Percentiles rank a stretch among this genome's conserved stretches.
Conservation (phyloP, 345 rosid species). For the Eucalyptus lansdowneana region DNA sequence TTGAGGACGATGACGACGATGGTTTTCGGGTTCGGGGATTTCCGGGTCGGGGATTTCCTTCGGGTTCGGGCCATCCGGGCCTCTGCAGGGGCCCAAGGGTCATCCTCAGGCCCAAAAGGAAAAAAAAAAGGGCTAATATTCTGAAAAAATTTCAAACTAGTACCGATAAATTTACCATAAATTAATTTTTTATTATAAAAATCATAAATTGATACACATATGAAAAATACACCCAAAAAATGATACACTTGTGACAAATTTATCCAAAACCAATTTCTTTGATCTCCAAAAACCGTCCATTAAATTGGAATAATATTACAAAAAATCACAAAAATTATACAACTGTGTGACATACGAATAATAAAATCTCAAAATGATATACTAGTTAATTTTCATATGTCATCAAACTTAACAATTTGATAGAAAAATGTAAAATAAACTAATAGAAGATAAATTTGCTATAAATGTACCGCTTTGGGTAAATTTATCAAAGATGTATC, state of each 20-base stretch:
- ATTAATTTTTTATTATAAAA: too few relatives aligned
- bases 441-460: fast-evolving
- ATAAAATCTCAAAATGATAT: fast-evolving
- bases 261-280: fast-evolving
- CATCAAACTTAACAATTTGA: too few relatives aligned
- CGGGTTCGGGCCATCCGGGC: neutral
- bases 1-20: neutral
- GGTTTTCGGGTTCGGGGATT: neutral
- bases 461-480: fast-evolving
- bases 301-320: fast-evolving
- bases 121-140: too few relatives aligned
- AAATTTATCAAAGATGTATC: too few relatives aligned
- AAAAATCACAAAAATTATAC: too few relatives aligned
- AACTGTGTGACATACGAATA: fast-evolving
- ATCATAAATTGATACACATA: too few relatives aligned
- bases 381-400: fast-evolving
- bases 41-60: neutral
- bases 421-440: fast-evolving
- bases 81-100: neutral
- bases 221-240: fast-evolving
- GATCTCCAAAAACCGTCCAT: fast-evolving
- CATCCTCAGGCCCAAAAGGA: neutral
- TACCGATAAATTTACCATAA: too few relatives aligned
- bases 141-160: too few relatives aligned
- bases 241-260: fast-evolving